These are phyloP conservation scores for Podaxis pistillaris DNA, from an alignment of 768 basidiomycete species.

Conservation along the genomic window DNA sequence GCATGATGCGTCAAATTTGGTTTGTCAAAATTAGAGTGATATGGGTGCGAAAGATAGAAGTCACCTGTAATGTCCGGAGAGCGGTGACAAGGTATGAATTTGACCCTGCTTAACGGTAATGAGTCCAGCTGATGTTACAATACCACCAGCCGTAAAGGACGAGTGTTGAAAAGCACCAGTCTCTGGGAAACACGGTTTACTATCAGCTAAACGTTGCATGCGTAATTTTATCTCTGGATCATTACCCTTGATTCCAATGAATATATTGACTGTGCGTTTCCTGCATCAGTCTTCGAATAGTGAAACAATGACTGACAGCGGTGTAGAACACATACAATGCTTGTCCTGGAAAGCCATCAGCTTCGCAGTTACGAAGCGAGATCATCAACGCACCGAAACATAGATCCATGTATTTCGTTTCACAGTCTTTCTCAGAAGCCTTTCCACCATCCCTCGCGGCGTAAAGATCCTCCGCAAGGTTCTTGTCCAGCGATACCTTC, in stretches of 20 bases:
- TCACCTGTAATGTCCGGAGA: constrained; percentile 66
- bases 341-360: constrained; percentile 38
- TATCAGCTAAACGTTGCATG: neutral
- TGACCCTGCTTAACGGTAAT: constrained; percentile 62
- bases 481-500: constrained; percentile 36
- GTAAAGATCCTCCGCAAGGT: constrained; percentile 46
- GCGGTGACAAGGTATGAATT: constrained; percentile 59
- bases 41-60: neutral
- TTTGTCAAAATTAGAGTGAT: neutral
- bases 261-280: constrained; percentile 49
- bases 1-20: neutral
- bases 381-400: constrained; percentile 44
- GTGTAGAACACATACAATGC: constrained; percentile 37
- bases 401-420: constrained; percentile 69
- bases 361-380: neutral
- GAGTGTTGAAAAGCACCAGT: constrained; percentile 69
- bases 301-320: neutral
- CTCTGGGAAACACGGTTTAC: constrained; percentile 22
- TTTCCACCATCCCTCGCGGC: constrained; percentile 47
- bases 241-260: constrained; percentile 62
- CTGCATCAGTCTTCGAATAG: neutral
- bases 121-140: constrained; percentile 64
- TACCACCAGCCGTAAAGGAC: constrained; percentile 54
- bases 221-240: neutral
- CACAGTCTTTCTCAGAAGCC: constrained; percentile 57